A percentile compares a stretch with the other conserved stretches of the same genome.
Conservation (phyloP, 371 early-diverging fungal genomes). For the Encephalitozoon intestinalis region DNA sequence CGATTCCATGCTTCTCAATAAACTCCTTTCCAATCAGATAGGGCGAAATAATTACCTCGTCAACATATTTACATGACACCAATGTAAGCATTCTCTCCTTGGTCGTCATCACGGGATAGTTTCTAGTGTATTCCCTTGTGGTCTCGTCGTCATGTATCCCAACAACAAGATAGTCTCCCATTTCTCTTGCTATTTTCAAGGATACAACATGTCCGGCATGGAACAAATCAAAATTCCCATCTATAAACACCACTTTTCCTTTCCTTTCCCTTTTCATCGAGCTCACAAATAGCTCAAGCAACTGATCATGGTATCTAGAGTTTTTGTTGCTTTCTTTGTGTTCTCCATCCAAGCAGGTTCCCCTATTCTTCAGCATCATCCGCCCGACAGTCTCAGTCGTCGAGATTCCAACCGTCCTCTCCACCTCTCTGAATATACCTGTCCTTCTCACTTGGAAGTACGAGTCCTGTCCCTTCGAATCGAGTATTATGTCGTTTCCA, state of each 20-base stretch:
- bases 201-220: constrained; percentile 86
- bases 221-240: constrained; percentile 87
- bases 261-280: not conserved
- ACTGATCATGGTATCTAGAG: not conserved
- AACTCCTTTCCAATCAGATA: constrained; percentile 10
- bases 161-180: constrained; percentile 77
- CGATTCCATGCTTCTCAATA: not conserved
- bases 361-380: constrained; percentile 66
- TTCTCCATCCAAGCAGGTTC: not conserved
- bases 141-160: constrained; percentile 79
- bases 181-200: constrained; percentile 71
- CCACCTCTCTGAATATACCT: constrained; percentile 66
- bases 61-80: constrained; percentile 34
- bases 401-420: constrained; percentile 78
- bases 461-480: constrained; percentile 83
- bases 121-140: constrained; percentile 22
- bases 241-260: constrained; percentile 72
- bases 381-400: constrained; percentile 86
- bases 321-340: not conserved
- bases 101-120: not conserved
- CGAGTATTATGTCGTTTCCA: constrained; percentile 82
- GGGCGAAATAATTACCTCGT: constrained; percentile 33
- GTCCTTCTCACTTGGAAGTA: constrained; percentile 76
- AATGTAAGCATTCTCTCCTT: constrained; percentile 30
- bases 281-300: constrained; percentile 9